A percentile compares a stretch with the other conserved stretches of the same genome.
Evolutionary conservation across 768 basidiomycete genomes (phyloP).

Genomic region (Serendipita sp.): DNA sequence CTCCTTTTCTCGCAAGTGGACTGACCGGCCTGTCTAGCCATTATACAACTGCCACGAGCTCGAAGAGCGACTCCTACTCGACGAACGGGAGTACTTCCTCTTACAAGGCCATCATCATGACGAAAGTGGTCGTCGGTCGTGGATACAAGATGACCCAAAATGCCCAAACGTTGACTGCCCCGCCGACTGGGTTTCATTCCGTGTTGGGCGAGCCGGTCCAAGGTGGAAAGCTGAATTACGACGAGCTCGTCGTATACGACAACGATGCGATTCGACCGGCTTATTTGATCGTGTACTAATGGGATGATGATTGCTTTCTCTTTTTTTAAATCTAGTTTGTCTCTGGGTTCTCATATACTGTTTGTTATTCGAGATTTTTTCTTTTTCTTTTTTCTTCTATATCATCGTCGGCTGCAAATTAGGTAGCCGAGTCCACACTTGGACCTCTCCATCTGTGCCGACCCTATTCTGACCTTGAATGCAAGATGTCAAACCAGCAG

Average conservation of each 20-base stretch:
- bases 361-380: too few species aligned
- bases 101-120: slow-evolving; percentile 50
- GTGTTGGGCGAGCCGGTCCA: slow-evolving; percentile 13
- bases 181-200: slow-evolving; percentile 50
- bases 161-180: slow-evolving; percentile 34
- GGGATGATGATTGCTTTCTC: too few species aligned
- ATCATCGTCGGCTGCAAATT: too few species aligned
- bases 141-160: slow-evolving; percentile 51
- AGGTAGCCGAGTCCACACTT: too few species aligned
- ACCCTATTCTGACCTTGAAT: too few species aligned
- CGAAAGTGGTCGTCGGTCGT: slow-evolving; percentile 19
- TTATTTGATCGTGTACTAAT: too few species aligned
- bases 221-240: neutral
- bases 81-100: slow-evolving; percentile 36
- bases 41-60: slow-evolving; percentile 62
- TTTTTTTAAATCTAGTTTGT: too few species aligned
- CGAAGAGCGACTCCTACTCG: slow-evolving; percentile 25
- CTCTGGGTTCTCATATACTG: too few species aligned
- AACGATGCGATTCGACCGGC: too few species aligned
- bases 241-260: neutral
- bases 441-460: too few species aligned
- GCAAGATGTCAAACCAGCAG: too few species aligned
- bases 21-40: neutral
- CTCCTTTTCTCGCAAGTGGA: neutral
- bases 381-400: too few species aligned